Conservation (phyloP, 106 monocot genomes). For the Platanthera zijinensis region DNA sequence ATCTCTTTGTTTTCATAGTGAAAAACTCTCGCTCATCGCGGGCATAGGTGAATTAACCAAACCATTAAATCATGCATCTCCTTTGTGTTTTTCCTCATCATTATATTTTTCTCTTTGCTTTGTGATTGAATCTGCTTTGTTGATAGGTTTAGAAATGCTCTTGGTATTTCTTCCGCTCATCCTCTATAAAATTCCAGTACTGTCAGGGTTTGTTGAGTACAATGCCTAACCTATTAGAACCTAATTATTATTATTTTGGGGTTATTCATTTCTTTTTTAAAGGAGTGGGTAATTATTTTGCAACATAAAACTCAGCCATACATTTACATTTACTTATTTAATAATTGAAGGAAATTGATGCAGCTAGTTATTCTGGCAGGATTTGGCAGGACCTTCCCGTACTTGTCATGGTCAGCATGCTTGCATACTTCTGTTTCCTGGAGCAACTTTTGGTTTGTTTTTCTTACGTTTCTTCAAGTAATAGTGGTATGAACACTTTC, state of each 20-base stretch:
- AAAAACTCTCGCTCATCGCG: no score
- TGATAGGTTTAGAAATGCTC: no score
- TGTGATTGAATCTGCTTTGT: no score
- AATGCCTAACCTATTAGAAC: no score
- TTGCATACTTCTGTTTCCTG: constrained; percentile 98
- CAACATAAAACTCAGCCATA: not conserved
- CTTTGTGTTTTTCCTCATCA: no score
- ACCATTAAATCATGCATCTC: no score
- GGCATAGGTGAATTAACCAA: no score
- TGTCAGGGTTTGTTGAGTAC: no score
- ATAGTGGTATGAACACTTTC: not conserved
- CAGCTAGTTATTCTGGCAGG: constrained; percentile 34
- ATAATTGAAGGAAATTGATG: constrained; percentile 1
- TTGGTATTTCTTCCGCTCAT: no score
- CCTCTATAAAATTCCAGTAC: no score
- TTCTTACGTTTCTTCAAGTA: not conserved
- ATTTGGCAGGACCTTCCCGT: constrained; percentile 95
- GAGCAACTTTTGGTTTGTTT: constrained; percentile 86
- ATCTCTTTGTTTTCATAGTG: no score
- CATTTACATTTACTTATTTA: not conserved
- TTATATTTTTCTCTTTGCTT: no score
- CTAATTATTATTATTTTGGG: not conserved
- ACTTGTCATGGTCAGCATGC: constrained; percentile 96
- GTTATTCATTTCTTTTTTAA: not conserved
- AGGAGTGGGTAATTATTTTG: not conserved